Evolutionary conservation across 2,329 filamentous ascomycete genomes (phyloP).

Genomic region (Parastagonospora nodorum): DNA sequence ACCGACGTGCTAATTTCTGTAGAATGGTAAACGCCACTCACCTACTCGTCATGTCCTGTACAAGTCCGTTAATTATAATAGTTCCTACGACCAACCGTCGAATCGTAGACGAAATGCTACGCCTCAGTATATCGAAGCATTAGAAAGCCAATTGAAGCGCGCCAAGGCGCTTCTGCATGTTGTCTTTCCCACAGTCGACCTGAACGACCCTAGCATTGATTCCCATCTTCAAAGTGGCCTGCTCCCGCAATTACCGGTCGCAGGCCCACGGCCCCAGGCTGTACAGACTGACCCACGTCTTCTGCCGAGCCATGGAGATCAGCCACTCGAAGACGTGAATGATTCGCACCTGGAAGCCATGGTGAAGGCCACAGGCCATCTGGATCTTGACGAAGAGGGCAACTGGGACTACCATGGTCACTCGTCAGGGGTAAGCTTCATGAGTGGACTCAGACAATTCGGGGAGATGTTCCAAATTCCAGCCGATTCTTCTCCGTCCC

Average conservation of each 20-base stretch:
- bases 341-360: constrained; percentile 84
- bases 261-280: constrained; percentile 25
- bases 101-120: constrained; percentile 89
- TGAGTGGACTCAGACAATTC: constrained; percentile 86
- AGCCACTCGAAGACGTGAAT: constrained; percentile 43
- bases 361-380: constrained; percentile 88
- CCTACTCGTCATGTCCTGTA: neutral
- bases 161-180: constrained; percentile 79
- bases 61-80: constrained; percentile 8
- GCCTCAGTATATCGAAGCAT: constrained; percentile 88
- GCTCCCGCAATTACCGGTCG: constrained; percentile 48
- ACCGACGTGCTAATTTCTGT: neutral
- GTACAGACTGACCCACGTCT: constrained; percentile 27
- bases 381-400: constrained; percentile 89
- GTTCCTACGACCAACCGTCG: constrained; percentile 90
- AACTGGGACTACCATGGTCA: constrained; percentile 95
- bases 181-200: constrained; percentile 80
- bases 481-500: constrained; percentile 62
- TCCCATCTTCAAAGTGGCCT: constrained; percentile 72
- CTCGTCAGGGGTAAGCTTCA: constrained; percentile 88
- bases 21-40: constrained; percentile 66
- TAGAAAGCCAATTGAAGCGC: constrained; percentile 81
- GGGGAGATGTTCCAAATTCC: constrained; percentile 73
- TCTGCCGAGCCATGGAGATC: constrained; percentile 22
- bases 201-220: constrained; percentile 85